Conservation (phyloP, 768 basidiomycete genomes). For the Pholiota conissans region DNA sequence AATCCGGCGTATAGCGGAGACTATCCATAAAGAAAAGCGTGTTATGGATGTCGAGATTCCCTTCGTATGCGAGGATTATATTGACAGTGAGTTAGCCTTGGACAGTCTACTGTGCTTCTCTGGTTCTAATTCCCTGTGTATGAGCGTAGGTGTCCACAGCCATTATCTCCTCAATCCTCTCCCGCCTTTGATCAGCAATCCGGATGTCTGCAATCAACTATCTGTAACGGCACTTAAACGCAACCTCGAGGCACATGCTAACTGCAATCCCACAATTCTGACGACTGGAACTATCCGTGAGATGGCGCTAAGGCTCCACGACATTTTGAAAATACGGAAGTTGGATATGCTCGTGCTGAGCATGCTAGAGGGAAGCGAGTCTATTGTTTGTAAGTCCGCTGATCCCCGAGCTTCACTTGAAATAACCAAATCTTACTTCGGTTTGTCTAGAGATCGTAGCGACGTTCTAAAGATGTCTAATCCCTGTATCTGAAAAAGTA, state of each 20-base stretch:
- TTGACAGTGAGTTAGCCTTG: conserved; percentile 42
- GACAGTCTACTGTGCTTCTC: background rate
- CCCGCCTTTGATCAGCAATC: conserved; percentile 51
- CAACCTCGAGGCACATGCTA: conserved; percentile 59
- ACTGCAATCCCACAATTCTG: conserved; percentile 42
- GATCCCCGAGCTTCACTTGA: no score
- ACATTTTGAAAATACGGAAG: conserved; percentile 45
- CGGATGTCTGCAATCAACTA: conserved; percentile 38
- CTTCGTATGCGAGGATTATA: conserved; percentile 47
- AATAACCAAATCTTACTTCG: no score
- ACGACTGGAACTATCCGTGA: conserved; percentile 47
- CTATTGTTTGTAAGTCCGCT: background rate
- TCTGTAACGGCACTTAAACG: conserved; percentile 49
- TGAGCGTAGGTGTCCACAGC: conserved; percentile 38
- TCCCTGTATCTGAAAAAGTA: no score
- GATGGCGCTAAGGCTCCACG: conserved; percentile 46
- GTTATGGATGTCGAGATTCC: conserved; percentile 57
- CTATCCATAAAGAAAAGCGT: conserved; percentile 35
- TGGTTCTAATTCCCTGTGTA: background rate
- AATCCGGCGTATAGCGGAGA: conserved; percentile 47
- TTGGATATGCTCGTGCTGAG: conserved; percentile 53
- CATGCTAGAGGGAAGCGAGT: conserved; percentile 21
- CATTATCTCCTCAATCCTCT: conserved; percentile 47
- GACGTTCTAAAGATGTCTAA: no score
- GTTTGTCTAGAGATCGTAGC: no score